Evolutionary conservation across 306 rosid genomes (phyloP), one percentile per base, ranked within the genome.

Genomic region (Macrotyloma uniflorum): DNA sequence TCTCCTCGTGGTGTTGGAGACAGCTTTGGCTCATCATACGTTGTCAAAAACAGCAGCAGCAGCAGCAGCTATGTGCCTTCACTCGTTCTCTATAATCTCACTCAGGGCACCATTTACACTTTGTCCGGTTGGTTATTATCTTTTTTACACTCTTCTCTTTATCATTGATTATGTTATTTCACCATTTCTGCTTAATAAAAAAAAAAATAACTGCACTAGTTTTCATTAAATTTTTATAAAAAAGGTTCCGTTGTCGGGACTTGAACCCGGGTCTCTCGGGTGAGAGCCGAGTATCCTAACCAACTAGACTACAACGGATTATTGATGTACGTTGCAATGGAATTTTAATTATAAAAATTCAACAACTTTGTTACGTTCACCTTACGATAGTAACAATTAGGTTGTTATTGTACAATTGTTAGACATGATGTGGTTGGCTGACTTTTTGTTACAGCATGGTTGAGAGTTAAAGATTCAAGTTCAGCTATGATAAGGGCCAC

Each of bases 231-330:
- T 58, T 58, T 0, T 55, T 2, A 23, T 0, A 0, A 4, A 12
- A 11, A 1, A 0, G 5, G 1, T 85, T 90, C 91, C 88, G 91
- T 88, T 90, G 91, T 91, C 93, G 91, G 93, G 94, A 88, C 84
- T 88, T 18, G 94, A 88, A 88, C 96, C 89, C 93, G 88, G 91
- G 93, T 90, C 93, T 85, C 88, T 90, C 91, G 82, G 89, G 92
- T 90, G 92, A 90, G 92, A 90, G 90, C 90, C 88, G 88, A 86
- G 87, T 86, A 88, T 88, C 92, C 94, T 90, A 6, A 90, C 94
- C 92, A 84, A 46, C 92, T 86, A 90, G 92, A 90, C 94, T 86
- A 88, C 88, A 90, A 90, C 93, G 88, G 95, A 67, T 13, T 13
- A 2, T 0, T 20, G 28, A 11, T 1, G n/a, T n/a, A n/a, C n/a